phyloP scores from a whole-genome alignment of 2,329 filamentous ascomycete species.

The Hypocreales sp. region DNA sequence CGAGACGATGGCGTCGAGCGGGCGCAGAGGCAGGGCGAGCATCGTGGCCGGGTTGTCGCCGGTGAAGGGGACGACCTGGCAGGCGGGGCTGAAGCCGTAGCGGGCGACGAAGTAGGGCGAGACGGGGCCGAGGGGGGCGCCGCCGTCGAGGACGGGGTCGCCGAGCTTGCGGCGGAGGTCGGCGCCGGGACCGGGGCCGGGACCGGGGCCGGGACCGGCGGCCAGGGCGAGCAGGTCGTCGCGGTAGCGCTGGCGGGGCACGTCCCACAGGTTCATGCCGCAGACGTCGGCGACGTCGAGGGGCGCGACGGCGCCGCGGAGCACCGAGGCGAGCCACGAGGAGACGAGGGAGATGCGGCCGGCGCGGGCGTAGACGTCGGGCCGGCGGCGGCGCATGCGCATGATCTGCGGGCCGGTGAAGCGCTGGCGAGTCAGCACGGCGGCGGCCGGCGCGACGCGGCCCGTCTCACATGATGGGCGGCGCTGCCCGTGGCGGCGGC shows the following conservation, averaged over 20 bases:
- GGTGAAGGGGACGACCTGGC: slow-evolving; percentile 72
- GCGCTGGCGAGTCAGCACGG: slow-evolving; percentile 42
- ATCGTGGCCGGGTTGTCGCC: slow-evolving; percentile 96
- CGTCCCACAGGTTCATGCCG: slow-evolving; percentile 95
- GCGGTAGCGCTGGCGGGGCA: slow-evolving; percentile 57
- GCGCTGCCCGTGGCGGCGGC: slow-evolving; percentile 77
- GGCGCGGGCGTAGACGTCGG: slow-evolving; percentile 67
- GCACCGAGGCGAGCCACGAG: slow-evolving; percentile 82
- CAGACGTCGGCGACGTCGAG: slow-evolving; percentile 91
- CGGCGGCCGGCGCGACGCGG: not conserved
- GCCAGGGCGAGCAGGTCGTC: slow-evolving; percentile 60
- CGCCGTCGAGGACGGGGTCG: slow-evolving; percentile 64
- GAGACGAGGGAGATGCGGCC: slow-evolving; percentile 84
- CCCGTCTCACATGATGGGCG: slow-evolving; percentile 66
- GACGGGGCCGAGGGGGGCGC: slow-evolving; percentile 59
- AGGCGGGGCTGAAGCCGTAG: slow-evolving; percentile 63
- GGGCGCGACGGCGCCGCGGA: slow-evolving; percentile 72
- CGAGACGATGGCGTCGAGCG: slow-evolving; percentile 85
- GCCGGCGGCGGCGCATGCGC: slow-evolving; percentile 65
- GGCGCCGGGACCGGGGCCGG: no score
- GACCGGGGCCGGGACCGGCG: no score
- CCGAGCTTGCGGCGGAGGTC: slow-evolving; percentile 63
- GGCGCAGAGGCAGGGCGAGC: slow-evolving; percentile 71
- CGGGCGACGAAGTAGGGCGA: slow-evolving; percentile 63
- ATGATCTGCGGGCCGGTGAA: slow-evolving; percentile 98